Evolutionary conservation across 1,284 basidiomycete species (phyloP).

Genomic region (Takashimella tepidaria): DNA sequence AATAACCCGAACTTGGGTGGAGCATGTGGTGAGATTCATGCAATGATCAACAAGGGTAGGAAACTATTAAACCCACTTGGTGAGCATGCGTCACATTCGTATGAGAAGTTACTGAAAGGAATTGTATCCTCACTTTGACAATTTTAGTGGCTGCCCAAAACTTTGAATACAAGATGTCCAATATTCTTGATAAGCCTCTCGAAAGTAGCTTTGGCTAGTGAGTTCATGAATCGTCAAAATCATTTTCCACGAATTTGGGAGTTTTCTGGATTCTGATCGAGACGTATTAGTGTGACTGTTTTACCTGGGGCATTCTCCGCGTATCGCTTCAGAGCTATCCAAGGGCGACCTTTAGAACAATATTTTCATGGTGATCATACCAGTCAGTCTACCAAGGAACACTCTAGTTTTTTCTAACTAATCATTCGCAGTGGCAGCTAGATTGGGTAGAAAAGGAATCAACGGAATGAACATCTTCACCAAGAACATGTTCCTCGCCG

Average conservation of each 20-base stretch:
- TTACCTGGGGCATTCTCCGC: conserved; percentile 95
- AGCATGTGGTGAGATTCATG: conserved; percentile 86
- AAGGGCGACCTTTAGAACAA: conserved; percentile 86
- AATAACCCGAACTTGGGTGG: conserved; percentile 62
- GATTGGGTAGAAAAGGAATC: conserved; percentile 88
- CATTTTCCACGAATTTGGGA: not conserved
- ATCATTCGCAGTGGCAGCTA: conserved; percentile 62
- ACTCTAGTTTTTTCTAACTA: not conserved
- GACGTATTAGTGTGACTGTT: conserved; percentile 64
- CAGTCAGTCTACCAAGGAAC: conserved; percentile 36
- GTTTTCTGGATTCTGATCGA: not conserved
- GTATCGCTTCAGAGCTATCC: conserved; percentile 85
- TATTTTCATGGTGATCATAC: conserved; percentile 99
- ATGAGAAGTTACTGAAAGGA: too few species aligned
- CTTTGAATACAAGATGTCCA: conserved; percentile 97
- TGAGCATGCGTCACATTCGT: conserved; percentile 10
- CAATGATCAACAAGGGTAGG: conserved; percentile 86
- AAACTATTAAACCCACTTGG: conserved; percentile 87
- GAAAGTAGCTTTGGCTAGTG: conserved; percentile 89
- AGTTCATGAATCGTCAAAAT: too few species aligned
- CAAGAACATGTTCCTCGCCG: conserved; percentile 75
- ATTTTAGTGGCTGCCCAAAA: conserved; percentile 76
- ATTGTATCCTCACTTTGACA: not conserved
- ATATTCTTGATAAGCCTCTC: conserved; percentile 80
- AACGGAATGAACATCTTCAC: conserved; percentile 98